Evolutionary conservation across 257 asterid species (phyloP), one percentile per base, ranked within the genome.

Genomic region (Avicennia marina): DNA sequence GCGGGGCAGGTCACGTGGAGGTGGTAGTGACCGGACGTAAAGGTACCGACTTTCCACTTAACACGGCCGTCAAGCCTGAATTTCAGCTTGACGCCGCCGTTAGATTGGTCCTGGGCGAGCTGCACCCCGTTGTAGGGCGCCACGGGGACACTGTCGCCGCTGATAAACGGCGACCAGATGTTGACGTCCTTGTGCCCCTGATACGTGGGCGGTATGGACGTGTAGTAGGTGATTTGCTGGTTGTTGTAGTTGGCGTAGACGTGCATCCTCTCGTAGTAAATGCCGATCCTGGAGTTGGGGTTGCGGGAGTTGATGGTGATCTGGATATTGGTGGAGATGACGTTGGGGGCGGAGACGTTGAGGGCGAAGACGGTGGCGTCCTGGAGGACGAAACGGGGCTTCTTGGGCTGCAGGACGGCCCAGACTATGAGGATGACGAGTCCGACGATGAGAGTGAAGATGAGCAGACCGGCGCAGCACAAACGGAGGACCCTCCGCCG

Each of bases 341-440:
- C 74, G 77, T 83, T 85, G 0, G 95, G 83, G 15, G 96, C 81
- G 51, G 95, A 66, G 59, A 88, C 89, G 74, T 78, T 81, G 74
- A 89, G 83, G 71, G 56, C 32, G 73, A 83, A 93, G 79, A 93
- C 74, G 66, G 98, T 93, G 63, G 95, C 95, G 81, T 93, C 98
- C 49, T 93, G 90, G 81, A 93, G 94, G 60, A 52, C 57, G 70
- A 93, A 93, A 4, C 86, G 76, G 16, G 98, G 97, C 39, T 83
- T 88, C 15, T 65, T 75, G 17, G 98, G 98, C 53, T 86, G 94
- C 20, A 93, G 86, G 2, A 82, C 31, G 22, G 95, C 95, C 97
- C 97, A 88, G 0, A 68, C 36, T 15, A 89, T 11, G 62, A 93
- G 95, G 77, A 86, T 3, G 2, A 66, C 3, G 7, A 88, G 1